phyloP scores from a whole-genome alignment of 306 rosid genomes.

The Lathyrus aphaca region DNA sequence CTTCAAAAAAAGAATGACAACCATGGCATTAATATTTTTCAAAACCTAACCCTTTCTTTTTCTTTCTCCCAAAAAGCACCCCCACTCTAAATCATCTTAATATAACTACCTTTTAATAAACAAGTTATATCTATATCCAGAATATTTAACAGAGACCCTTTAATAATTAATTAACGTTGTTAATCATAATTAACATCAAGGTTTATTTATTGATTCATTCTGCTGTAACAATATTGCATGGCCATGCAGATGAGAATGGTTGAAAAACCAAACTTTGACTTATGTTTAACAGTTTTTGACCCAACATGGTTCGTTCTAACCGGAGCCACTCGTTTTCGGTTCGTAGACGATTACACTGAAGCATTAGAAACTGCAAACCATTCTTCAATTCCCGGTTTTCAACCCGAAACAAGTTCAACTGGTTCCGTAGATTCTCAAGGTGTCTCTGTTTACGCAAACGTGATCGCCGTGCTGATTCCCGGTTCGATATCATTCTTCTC shows the following conservation, averaged over 20 bases:
- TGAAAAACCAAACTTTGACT: slow-evolving; percentile 59
- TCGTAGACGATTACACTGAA: slow-evolving; percentile 47
- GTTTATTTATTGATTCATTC: slow-evolving; percentile 51
- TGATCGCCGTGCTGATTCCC: slow-evolving; percentile 94
- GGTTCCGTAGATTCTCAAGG: slow-evolving; percentile 76
- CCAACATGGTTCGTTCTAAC: slow-evolving; percentile 57
- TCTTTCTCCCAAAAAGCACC: slow-evolving; percentile 37
- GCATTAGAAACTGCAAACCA: slow-evolving; percentile 51
- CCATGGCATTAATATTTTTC: slow-evolving; percentile 38
- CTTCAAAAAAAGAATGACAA: slow-evolving; percentile 31
- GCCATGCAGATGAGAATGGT: slow-evolving; percentile 60
- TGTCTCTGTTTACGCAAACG: slow-evolving; percentile 91
- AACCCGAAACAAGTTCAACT: slow-evolving; percentile 61
- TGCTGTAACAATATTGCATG: slow-evolving; percentile 50
- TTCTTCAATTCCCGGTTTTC: slow-evolving; percentile 73
- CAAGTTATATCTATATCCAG: slow-evolving; percentile 38
- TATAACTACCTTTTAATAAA: slow-evolving; percentile 46
- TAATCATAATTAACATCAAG: slow-evolving; percentile 38
- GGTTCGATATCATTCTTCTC: slow-evolving; percentile 85
- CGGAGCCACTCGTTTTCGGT: slow-evolving; percentile 65
- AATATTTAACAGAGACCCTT: slow-evolving; percentile 35
- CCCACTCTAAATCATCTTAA: slow-evolving; percentile 40
- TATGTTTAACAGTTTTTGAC: slow-evolving; percentile 53
- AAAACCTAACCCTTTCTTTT: slow-evolving; percentile 39
- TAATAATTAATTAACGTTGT: slow-evolving; percentile 44